phyloP scores from a whole-genome alignment of 2,329 filamentous ascomycete species.

The Cytospora piceicola region DNA sequence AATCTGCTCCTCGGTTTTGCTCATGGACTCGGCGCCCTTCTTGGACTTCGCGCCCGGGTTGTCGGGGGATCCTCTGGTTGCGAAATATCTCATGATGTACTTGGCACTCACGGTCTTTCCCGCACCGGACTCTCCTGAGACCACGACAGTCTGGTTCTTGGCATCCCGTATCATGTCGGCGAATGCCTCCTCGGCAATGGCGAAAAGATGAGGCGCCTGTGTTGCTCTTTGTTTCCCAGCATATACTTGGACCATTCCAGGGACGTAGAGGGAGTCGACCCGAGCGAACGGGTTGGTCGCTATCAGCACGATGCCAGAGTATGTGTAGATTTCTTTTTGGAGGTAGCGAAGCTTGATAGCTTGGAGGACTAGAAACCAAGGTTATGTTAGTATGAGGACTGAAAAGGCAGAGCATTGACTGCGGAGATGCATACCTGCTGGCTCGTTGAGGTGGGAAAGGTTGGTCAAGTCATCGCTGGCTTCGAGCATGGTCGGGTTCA shows the following conservation, averaged over 20 bases:
- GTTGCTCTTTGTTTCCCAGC: constrained; percentile 95
- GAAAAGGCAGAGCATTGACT: neutral
- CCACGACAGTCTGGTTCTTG: constrained; percentile 97
- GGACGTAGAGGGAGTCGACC: constrained; percentile 97
- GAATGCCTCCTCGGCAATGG: constrained; percentile 97
- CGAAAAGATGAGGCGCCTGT: constrained; percentile 96
- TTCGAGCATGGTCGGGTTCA: constrained; percentile 98
- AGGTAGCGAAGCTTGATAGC: constrained; percentile 96
- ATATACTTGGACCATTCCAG: constrained; percentile 99
- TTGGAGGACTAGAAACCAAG: constrained; percentile 73
- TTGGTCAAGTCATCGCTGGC: constrained; percentile 98
- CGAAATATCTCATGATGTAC: constrained; percentile 99
- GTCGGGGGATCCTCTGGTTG: constrained; percentile 91
- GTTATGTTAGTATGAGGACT: constrained; percentile 34
- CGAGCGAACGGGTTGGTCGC: constrained; percentile 97
- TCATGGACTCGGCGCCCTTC: constrained; percentile 80
- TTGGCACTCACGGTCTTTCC: constrained; percentile 99
- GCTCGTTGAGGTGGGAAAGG: constrained; percentile 96
- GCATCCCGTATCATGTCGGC: constrained; percentile 96
- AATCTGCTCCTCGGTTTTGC: constrained; percentile 98
- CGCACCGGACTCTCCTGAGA: constrained; percentile 98
- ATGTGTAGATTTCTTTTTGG: constrained; percentile 99
- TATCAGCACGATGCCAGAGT: constrained; percentile 97
- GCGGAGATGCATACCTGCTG: constrained; percentile 70
- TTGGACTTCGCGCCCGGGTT: constrained; percentile 78